A percentile compares a stretch with the other conserved stretches of the same genome.
phyloP scores from a whole-genome alignment of 139 green algal genomes.

The Ettlia oleoabundans region DNA sequence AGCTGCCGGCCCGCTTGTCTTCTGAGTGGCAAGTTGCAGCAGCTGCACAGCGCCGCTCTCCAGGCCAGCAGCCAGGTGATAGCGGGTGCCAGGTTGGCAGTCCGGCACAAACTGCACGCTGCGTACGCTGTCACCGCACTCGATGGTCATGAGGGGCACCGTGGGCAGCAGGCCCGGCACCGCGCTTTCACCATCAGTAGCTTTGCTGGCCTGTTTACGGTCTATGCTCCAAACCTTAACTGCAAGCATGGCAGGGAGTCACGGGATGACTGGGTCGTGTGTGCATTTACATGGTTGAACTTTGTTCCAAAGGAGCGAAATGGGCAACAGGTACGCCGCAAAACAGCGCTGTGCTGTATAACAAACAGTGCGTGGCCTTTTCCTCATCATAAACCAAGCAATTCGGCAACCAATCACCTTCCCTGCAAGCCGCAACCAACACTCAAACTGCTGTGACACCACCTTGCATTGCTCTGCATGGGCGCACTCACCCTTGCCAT shows the following conservation, averaged over 20 bases:
- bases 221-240: conserved; percentile 14
- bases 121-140: conserved; percentile 60
- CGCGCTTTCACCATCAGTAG: no score
- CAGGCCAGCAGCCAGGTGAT: conserved; percentile 71
- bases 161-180: conserved; percentile 14
- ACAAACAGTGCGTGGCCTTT: no score
- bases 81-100: background rate
- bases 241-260: background rate
- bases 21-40: no score
- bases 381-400: no score
- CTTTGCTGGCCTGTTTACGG: background rate
- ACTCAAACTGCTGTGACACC: no score
- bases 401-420: no score
- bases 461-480: no score
- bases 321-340: background rate
- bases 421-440: no score
- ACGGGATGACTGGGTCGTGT: background rate
- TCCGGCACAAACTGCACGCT: conserved; percentile 61
- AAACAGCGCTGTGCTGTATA: background rate
- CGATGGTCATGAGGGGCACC: conserved; percentile 24
- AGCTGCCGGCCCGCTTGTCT: background rate
- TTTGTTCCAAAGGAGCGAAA: no score
- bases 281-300: no score
- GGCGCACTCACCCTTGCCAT: conserved; percentile 78
- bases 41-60: conserved; percentile 74